Evolutionary conservation across 306 rosid genomes (phyloP), one percentile per base, ranked within the genome.

Genomic region (Pueraria montana): DNA sequence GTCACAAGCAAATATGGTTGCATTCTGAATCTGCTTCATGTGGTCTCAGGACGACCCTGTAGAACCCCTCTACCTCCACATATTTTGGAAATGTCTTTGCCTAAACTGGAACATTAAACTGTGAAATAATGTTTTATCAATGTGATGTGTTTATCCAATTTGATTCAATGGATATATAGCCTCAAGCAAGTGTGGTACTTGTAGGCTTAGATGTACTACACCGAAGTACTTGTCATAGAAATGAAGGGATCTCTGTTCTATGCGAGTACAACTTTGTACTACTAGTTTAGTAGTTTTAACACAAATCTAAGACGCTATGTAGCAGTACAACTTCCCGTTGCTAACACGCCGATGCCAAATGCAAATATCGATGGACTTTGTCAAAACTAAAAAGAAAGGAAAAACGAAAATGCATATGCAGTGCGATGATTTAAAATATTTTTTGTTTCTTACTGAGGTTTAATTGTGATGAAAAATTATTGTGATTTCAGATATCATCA

Each of bases 21-120:
- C 38, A 17, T 26, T 56, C 23, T 40, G 50, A 70, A 61, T 11
- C 42, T 11, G 3, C 16, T 52, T 66, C 87, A 89, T 76, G 94
- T 91, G 92, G 0, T 93, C 97, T 87, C 86, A 89, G 74, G 85
- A 43, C 83, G 80, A 88, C 85, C 94, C 92, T 80, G 90, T 73
- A 79, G 85, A 83, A 81, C 88, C 55, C 70, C 82, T 80, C 90
- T 85, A 88, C 97, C 88, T 62, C 16, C 24, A 3, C 16, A 38
- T 59, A 66, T 71, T 23, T 10, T 23, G 11, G 34, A 50, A 4
- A 40, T n/a, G 21, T 1, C 1, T 11, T n/a, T 26, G 10, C 21
- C 9, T 45, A 11, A 58, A 74, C 14, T 6, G 21, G 17, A 36
- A 36, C 30, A 36, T 38, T 55, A 61, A 40, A 70, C 38, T 12